Conservation (phyloP, 495 filamentous ascomycete species). For the Monascus purpureus region DNA sequence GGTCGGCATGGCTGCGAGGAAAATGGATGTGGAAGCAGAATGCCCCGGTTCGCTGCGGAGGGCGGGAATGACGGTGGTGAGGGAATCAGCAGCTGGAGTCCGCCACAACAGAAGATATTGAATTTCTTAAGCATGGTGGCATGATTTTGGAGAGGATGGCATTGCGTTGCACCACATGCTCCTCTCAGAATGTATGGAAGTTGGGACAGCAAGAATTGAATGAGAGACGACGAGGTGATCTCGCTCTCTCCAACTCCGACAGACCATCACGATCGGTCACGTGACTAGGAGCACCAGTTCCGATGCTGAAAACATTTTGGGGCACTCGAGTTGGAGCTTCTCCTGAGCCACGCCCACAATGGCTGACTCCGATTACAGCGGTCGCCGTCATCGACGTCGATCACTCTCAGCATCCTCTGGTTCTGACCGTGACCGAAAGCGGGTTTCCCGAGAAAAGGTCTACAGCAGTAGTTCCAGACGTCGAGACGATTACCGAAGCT, state of each 20-base stretch:
- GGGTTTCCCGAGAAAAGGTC: slow-evolving; percentile 11
- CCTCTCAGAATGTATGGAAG: slow-evolving; percentile 2
- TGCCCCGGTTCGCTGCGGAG: slow-evolving; percentile 2
- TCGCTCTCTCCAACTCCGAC: too few species aligned
- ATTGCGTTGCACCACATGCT: slow-evolving; percentile 9
- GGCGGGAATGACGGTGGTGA: slow-evolving; percentile 7
- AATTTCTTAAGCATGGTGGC: slow-evolving; percentile 28
- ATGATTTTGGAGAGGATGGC: slow-evolving; percentile 18
- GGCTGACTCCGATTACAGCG: slow-evolving; percentile 10
- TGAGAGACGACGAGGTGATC: too few species aligned
- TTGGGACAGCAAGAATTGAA: neutral
- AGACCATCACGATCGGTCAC: too few species aligned
- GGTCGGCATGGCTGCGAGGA: slow-evolving; percentile 4
- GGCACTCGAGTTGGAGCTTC: too few species aligned
- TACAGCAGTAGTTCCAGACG: slow-evolving; percentile 15
- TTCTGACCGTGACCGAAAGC: slow-evolving; percentile 13
- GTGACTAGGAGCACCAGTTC: too few species aligned
- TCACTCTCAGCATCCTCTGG: slow-evolving; percentile 10
- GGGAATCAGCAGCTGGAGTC: slow-evolving; percentile 17
- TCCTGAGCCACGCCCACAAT: too few species aligned
- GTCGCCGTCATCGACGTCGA: slow-evolving; percentile 9
- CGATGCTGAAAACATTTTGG: too few species aligned
- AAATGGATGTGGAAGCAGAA: neutral
- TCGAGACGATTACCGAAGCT: slow-evolving; percentile 17
- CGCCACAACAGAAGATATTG: slow-evolving; percentile 10